A percentile compares a stretch with the other conserved stretches of the same genome.
phyloP scores from a whole-genome alignment of 2,329 filamentous ascomycete species.

The Aphanocladium album region DNA sequence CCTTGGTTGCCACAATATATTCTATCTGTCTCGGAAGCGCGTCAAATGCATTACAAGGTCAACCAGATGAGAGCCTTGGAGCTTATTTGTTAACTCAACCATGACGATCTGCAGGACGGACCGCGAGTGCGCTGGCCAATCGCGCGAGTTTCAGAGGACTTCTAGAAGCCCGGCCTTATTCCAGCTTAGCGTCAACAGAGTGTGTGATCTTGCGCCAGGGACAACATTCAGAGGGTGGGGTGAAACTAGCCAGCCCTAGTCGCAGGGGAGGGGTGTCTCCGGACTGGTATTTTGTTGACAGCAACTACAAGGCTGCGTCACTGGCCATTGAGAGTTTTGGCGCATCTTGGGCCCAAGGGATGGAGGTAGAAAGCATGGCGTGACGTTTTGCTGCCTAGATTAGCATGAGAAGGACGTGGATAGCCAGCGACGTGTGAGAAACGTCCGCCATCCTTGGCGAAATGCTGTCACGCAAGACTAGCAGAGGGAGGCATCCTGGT shows the following conservation, averaged over 20 bases:
- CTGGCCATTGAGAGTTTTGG: background rate
- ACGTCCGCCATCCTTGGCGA: background rate
- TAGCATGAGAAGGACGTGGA: background rate
- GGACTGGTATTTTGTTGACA: background rate
- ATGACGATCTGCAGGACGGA: background rate
- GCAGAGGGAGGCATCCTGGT: background rate
- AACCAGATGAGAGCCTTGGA: background rate
- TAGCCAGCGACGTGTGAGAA: background rate
- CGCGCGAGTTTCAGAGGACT: background rate
- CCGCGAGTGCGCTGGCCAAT: background rate
- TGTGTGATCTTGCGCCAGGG: constrained; percentile 6
- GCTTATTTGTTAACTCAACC: background rate
- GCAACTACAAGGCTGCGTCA: constrained; percentile 4
- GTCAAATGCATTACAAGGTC: background rate
- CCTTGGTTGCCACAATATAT: background rate
- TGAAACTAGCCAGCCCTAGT: background rate
- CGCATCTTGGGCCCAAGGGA: background rate
- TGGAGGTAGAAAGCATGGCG: background rate
- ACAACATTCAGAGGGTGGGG: background rate
- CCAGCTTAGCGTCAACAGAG: background rate
- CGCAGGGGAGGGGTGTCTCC: background rate
- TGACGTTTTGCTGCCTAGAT: background rate
- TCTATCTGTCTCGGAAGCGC: background rate
- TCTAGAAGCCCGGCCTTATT: background rate
- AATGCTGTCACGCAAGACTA: background rate